phyloP scores from a whole-genome alignment of 1,284 basidiomycete species.

The Cryptococcus hybrid region DNA sequence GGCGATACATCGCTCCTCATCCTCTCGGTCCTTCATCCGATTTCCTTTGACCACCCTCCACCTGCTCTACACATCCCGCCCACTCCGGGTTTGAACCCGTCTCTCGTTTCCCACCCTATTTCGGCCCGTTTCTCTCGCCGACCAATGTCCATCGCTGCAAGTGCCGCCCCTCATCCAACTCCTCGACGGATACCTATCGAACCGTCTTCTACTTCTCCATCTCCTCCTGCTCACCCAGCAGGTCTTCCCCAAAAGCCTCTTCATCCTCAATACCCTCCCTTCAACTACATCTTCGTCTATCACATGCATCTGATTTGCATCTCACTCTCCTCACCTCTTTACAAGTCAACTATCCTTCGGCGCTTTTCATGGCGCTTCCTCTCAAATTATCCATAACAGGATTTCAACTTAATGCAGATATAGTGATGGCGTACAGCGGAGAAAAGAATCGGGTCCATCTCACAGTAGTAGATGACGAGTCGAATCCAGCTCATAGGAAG shows the following conservation, averaged over 20 bases:
- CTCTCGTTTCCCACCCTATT: slow-evolving; percentile 10
- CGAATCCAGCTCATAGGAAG: background rate
- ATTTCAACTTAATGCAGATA: slow-evolving; percentile 78
- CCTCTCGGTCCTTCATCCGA: slow-evolving; percentile 10
- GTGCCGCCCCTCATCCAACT: background rate
- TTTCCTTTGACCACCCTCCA: slow-evolving; percentile 7
- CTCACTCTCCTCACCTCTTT: slow-evolving; percentile 81
- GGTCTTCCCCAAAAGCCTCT: slow-evolving; percentile 17
- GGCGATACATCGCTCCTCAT: slow-evolving; percentile 4
- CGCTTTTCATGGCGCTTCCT: slow-evolving; percentile 93
- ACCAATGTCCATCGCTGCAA: background rate
- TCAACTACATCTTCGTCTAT: slow-evolving; percentile 51
- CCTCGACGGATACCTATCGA: slow-evolving; percentile 1
- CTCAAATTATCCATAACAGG: slow-evolving; percentile 88
- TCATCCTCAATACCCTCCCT: slow-evolving; percentile 42
- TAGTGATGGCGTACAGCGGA: slow-evolving; percentile 89
- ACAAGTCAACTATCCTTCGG: slow-evolving; percentile 92
- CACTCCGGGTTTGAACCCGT: slow-evolving; percentile 6
- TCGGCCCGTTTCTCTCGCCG: background rate
- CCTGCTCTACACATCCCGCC: background rate
- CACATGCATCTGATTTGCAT: slow-evolving; percentile 51
- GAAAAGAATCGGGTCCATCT: slow-evolving; percentile 73
- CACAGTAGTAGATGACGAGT: slow-evolving; percentile 73
- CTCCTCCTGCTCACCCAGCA: slow-evolving; percentile 29
- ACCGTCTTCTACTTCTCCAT: slow-evolving; percentile 23